phyloP scores from a whole-genome alignment of 352 stramenopile species.

The Phytopythium kandeliae region DNA sequence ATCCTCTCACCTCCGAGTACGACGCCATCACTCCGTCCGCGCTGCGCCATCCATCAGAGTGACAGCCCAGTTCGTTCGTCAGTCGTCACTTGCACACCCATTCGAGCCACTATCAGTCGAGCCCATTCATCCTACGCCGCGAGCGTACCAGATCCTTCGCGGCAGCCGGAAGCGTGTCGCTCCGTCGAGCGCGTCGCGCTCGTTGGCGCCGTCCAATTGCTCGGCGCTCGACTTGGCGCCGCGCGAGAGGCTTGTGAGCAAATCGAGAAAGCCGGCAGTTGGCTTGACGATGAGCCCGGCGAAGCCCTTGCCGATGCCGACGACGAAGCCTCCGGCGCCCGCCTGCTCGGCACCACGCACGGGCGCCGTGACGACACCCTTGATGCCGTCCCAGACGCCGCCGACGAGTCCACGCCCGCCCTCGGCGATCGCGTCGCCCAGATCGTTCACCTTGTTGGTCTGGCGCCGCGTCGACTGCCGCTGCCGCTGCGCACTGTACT shows the following conservation, averaged over 20 bases:
- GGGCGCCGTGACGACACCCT: slow-evolving; percentile 70
- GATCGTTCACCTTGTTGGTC: slow-evolving; percentile 72
- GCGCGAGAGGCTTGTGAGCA: slow-evolving; percentile 75
- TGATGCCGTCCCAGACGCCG: slow-evolving; percentile 79
- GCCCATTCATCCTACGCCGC: background rate
- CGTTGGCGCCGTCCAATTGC: slow-evolving; percentile 56
- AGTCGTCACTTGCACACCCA: background rate
- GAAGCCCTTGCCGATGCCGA: slow-evolving; percentile 81
- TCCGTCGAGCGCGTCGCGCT: slow-evolving; percentile 29
- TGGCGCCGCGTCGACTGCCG: slow-evolving; percentile 61
- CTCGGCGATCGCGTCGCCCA: slow-evolving; percentile 78
- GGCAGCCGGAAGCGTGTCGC: slow-evolving; percentile 66
- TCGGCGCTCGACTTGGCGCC: slow-evolving; percentile 81
- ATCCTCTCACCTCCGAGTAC: slow-evolving; percentile 49
- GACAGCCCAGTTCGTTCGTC: background rate
- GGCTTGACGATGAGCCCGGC: slow-evolving; percentile 81
- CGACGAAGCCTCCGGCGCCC: slow-evolving; percentile 72
- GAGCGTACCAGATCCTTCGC: slow-evolving; percentile 67
- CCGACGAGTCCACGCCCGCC: slow-evolving; percentile 72
- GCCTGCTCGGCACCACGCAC: slow-evolving; percentile 73
- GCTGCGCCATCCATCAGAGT: slow-evolving; percentile 19
- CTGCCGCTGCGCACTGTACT: slow-evolving; percentile 83
- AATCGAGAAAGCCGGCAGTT: slow-evolving; percentile 73
- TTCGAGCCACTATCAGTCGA: background rate
- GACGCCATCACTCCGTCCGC: slow-evolving; percentile 76